Base-by-base conservation (phyloP, 2,329 filamentous ascomycete genomes). In the Xylariaceae sp. region DNA sequence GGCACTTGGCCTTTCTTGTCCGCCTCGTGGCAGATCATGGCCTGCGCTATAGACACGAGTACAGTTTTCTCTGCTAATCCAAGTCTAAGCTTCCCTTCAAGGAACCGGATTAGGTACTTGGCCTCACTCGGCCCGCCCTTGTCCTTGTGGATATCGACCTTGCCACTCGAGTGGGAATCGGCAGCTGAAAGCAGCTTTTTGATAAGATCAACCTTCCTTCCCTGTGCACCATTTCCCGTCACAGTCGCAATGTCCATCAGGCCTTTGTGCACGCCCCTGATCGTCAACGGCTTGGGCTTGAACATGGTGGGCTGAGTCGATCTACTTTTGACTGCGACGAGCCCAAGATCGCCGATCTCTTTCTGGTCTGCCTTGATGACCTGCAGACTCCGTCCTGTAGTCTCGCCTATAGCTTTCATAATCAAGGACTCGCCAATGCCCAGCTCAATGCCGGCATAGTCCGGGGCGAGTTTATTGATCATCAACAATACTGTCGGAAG, bases 371-470 rank as follows among this genome's bases (percentile, higher is more conserved):
- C 86, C 76, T 97, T 98, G 79, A 99, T 96, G 50, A 96, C 87
- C 40, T 88, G 83, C 45, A 97, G 75, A 67, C 87, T 96, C 58
- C 95, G 87, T 9, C 95, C 95, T 0, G 95, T 99, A 26, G 88
- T 89, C 76, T 98, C 93, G 10, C 93, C 93, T 68, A 99, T 96
- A 4, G 95, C 91, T 73, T 98, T 99, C 93, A 98, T 98, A 67
- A 99, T 97, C 23, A 99, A 76, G 0, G 93, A 98, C 75, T 99
- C 95, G 54, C 95, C 95, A 66, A 99, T 99, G n/a, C 95, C 95
- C 26, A 99, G 82, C 74, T 99, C 95, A 60, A 99, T 93, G 19
- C 95, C 95, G 43, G 93, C 89, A 72, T 97, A 99, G 70, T 99
- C 95, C 2, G 95, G 93, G 2, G 95, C 95, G 21, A 99, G 85